These are phyloP conservation scores for Ogataea siamensis DNA, from an alignment of 805 yeast genomes.

Conservation along the genomic window DNA sequence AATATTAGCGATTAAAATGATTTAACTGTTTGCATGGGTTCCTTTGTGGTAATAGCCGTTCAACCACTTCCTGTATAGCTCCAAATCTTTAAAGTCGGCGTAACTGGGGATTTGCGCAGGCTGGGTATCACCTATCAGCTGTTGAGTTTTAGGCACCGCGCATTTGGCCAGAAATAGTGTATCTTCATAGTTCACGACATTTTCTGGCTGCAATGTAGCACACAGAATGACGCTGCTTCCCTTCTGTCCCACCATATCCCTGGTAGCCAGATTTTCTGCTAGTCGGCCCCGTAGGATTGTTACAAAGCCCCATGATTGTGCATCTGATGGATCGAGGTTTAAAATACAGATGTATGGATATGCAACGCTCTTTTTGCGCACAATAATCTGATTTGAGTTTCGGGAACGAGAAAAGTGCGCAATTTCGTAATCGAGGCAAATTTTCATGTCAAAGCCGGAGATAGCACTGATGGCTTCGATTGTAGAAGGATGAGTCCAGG, in stretches of 20 bases:
- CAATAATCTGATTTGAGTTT: slow-evolving; percentile 8
- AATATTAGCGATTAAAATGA: slow-evolving; percentile 3
- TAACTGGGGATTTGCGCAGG: slow-evolving; percentile 5
- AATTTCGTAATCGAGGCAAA: slow-evolving; percentile 51
- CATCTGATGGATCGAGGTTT: slow-evolving; percentile 2
- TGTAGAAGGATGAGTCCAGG: slow-evolving; percentile 54
- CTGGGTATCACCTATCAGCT: slow-evolving; percentile 16
- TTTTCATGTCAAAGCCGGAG: slow-evolving; percentile 51
- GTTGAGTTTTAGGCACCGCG: slow-evolving; percentile 16
- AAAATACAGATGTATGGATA: slow-evolving; percentile 31
- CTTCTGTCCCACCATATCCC: slow-evolving; percentile 3
- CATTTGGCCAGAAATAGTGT: slow-evolving; percentile 17
- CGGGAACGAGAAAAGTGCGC: slow-evolving; percentile 37
- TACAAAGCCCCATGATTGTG: slow-evolving; percentile 37
- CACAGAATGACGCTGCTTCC: slow-evolving; percentile 21
- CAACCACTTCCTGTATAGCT: slow-evolving; percentile 26
- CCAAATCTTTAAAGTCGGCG: slow-evolving; percentile 23
- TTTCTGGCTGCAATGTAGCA: slow-evolving; percentile 29
- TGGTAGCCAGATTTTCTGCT: slow-evolving; percentile 42
- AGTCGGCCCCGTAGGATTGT: slow-evolving; percentile 40
- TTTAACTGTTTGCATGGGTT: not conserved
- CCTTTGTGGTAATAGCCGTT: slow-evolving; percentile 16
- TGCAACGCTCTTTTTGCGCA: slow-evolving; percentile 26
- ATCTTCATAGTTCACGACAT: slow-evolving; percentile 27
- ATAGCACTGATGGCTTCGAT: slow-evolving; percentile 44